These are phyloP conservation scores for Gilbertella persicaria DNA, from an alignment of 371 early-diverging fungal species.

Conservation along the genomic window DNA sequence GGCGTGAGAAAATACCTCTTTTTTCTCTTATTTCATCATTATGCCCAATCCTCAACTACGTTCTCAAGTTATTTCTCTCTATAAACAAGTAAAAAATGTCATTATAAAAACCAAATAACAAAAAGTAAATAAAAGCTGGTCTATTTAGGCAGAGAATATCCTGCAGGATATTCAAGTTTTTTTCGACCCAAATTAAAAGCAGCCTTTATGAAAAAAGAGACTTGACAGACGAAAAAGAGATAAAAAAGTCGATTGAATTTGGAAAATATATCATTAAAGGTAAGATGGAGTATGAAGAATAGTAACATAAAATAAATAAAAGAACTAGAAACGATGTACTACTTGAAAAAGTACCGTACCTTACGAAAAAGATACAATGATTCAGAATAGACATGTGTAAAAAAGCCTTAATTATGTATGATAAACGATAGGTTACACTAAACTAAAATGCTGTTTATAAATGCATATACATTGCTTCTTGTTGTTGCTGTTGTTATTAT, in stretches of 20 bases:
- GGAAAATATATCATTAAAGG: constrained; percentile 70
- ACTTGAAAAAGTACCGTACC: constrained; percentile 72
- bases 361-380: constrained; percentile 58
- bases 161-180: constrained; percentile 53
- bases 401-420: constrained; percentile 22
- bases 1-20: no score
- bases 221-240: constrained; percentile 54
- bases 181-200: constrained; percentile 62
- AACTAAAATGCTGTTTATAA: constrained; percentile 10
- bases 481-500: neutral
- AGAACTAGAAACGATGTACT: constrained; percentile 77
- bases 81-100: constrained; percentile 9
- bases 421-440: constrained; percentile 18
- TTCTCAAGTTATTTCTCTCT: constrained; percentile 17
- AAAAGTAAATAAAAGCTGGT: constrained; percentile 37
- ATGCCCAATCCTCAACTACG: constrained; percentile 1
- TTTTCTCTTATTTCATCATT: neutral
- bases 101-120: neutral
- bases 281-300: constrained; percentile 5
- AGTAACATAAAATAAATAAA: neutral
- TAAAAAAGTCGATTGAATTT: constrained; percentile 61
- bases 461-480: constrained; percentile 1
- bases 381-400: constrained; percentile 24
- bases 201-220: constrained; percentile 69
- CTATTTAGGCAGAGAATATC: constrained; percentile 66